These are phyloP conservation scores for Dactylorhiza incarnata DNA, from an alignment of 106 monocot genomes.

Conservation along the genomic window DNA sequence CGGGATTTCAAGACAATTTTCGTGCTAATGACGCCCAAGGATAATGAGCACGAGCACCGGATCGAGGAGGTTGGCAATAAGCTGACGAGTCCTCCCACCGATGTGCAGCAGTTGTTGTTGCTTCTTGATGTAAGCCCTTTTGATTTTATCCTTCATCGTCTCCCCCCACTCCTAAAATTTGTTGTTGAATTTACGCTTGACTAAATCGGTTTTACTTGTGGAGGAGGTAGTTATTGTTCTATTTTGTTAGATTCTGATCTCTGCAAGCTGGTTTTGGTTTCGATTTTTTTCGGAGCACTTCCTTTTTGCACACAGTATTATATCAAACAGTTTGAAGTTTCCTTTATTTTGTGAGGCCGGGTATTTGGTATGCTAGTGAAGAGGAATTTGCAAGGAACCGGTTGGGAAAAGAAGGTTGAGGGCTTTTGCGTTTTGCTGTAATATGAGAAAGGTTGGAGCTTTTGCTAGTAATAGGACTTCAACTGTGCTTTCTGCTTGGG, in stretches of 20 bases:
- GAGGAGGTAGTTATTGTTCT: background rate
- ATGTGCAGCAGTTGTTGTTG: slow-evolving; percentile 27
- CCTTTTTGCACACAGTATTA: background rate
- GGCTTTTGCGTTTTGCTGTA: background rate
- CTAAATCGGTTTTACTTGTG: background rate
- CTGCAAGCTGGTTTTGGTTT: background rate
- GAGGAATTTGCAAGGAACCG: background rate
- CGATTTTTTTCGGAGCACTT: background rate
- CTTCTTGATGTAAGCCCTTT: slow-evolving; percentile 52
- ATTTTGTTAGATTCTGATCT: background rate
- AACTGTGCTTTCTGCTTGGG: background rate
- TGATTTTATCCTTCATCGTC: background rate
- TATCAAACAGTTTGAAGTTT: background rate
- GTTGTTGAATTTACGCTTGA: background rate
- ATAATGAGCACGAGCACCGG: slow-evolving; percentile 27
- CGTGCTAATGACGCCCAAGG: background rate
- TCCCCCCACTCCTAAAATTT: background rate
- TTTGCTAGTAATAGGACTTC: background rate
- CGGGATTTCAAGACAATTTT: background rate
- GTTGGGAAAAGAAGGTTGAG: background rate
- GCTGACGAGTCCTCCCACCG: slow-evolving; percentile 26
- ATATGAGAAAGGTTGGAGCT: background rate
- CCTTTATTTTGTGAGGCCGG: background rate
- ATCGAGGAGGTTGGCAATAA: slow-evolving; percentile 35
- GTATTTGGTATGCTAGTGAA: background rate